Conservation (phyloP, 1,284 basidiomycete species). For the Ganoderma sp. region DNA sequence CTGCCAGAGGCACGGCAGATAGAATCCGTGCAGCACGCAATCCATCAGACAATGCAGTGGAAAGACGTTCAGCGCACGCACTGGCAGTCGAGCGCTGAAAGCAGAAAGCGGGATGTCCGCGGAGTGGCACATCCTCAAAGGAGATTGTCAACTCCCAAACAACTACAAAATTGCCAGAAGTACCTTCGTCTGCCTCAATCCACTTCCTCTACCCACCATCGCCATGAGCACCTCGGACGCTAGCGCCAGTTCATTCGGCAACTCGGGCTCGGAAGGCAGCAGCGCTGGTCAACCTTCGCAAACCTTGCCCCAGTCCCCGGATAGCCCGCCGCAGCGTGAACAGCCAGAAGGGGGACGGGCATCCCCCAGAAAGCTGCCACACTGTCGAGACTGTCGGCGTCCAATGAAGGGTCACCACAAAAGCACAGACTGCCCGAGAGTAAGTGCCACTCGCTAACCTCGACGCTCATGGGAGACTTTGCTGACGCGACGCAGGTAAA, state of each 20-base stretch:
- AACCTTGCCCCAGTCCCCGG: neutral
- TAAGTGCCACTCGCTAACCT: neutral
- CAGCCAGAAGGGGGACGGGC: neutral
- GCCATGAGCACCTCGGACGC: neutral
- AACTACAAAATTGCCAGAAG: neutral
- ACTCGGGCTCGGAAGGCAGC: neutral
- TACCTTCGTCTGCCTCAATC: neutral
- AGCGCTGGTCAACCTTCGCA: neutral
- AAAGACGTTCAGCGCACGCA: neutral
- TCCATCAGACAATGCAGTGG: no score
- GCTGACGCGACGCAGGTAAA: neutral
- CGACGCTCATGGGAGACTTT: neutral
- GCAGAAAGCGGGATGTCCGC: neutral
- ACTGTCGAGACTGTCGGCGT: constrained; percentile 1
- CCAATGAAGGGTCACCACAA: constrained; percentile 9
- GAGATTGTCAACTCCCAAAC: neutral
- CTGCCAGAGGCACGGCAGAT: no score
- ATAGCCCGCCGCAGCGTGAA: neutral
- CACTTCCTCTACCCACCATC: neutral
- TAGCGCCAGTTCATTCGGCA: neutral
- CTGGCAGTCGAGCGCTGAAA: no score
- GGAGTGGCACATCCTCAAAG: neutral
- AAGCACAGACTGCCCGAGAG: neutral
- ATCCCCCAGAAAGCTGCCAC: neutral
- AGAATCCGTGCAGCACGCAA: no score